Base-by-base conservation (phyloP, 2,329 filamentous ascomycete genomes). In the Chaetomiaceae sp. region DNA sequence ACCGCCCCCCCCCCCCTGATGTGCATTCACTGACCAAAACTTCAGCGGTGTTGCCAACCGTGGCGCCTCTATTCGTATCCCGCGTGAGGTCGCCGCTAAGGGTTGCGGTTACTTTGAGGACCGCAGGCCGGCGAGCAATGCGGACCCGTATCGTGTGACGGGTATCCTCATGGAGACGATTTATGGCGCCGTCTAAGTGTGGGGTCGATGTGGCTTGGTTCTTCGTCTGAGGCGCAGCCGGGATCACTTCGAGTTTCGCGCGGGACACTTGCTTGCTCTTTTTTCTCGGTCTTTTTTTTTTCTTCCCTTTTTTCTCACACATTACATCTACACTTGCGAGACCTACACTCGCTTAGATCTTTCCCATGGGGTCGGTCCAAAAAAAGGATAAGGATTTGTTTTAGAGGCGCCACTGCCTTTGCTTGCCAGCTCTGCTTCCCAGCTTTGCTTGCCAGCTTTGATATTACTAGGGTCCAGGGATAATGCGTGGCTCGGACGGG, bases 41-140 rank as follows among this genome's bases (percentile, higher is more conserved):
- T 25, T 8, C n/a, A 50, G 48, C 72, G 92, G 93, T 67, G 85
- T 97, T 56, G 93, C 93, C 70, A 92, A 97, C 85, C 90, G 93
- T 73, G 93, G 92, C 66, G 86, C 88, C 53, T 95, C 87, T 9
- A 91, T 97, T 65, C 89, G 93, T 70, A 93, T 99, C 51, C 64
- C 65, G 40, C 58, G 65, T 16, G 80, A 86, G 63, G 82, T 81
- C 66, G 88, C 83, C 48, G 84, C 82, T 65, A 85, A 91, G 68
- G 85, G 87, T 73, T 91, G 87, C 74, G 88, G 88, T 58, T 66
- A 66, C 63, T 66, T 66, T 33, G 65, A 66, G 58, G 81, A 85
- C 60, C 75, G 81, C 65, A 74, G 81, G 64, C 81, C 81, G 54
- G 87, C 87, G 50, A 87, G 82, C 67, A 91, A 90, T 70, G 87